Evolutionary conservation across 495 filamentous ascomycete genomes (phyloP).

Genomic region (Sphaerosporella brunnea): DNA sequence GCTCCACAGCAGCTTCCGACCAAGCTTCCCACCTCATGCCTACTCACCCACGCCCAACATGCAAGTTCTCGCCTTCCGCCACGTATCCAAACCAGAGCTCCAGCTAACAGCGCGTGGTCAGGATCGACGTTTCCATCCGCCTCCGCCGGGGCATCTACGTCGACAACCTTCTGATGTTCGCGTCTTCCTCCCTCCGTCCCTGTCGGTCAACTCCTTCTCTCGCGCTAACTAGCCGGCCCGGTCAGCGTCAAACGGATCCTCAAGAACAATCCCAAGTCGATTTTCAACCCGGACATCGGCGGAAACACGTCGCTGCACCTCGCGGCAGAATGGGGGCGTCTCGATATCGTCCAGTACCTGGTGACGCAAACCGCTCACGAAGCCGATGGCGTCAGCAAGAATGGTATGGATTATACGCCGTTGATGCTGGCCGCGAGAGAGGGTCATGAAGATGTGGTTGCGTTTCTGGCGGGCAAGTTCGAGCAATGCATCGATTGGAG

Average conservation of each 20-base stretch:
- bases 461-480: slow-evolving; percentile 32
- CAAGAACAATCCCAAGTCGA: slow-evolving; percentile 42
- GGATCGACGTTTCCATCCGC: slow-evolving; percentile 44
- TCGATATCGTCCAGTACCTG: slow-evolving; percentile 40
- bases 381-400: slow-evolving; percentile 41
- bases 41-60: too few species aligned
- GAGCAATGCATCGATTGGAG: slow-evolving; percentile 31
- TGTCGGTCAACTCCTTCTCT: not conserved
- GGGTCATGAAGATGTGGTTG: slow-evolving; percentile 43
- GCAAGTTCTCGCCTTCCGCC: too few species aligned
- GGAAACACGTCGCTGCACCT: slow-evolving; percentile 65
- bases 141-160: slow-evolving; percentile 55
- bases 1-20: too few species aligned
- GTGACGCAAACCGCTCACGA: slow-evolving; percentile 40
- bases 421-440: slow-evolving; percentile 41
- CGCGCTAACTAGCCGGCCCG: slow-evolving; percentile 1
- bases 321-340: slow-evolving; percentile 48
- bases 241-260: slow-evolving; percentile 47
- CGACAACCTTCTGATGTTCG: slow-evolving; percentile 37
- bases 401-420: slow-evolving; percentile 55
- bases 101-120: too few species aligned
- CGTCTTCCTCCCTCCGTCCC: not conserved
- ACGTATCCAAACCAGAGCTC: too few species aligned
- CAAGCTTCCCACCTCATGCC: too few species aligned
- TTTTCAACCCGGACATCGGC: slow-evolving; percentile 33